A percentile compares a stretch with the other conserved stretches of the same genome.
Conservation (phyloP, 2,329 filamentous ascomycete species). For the Westerdykella aurantiaca region DNA sequence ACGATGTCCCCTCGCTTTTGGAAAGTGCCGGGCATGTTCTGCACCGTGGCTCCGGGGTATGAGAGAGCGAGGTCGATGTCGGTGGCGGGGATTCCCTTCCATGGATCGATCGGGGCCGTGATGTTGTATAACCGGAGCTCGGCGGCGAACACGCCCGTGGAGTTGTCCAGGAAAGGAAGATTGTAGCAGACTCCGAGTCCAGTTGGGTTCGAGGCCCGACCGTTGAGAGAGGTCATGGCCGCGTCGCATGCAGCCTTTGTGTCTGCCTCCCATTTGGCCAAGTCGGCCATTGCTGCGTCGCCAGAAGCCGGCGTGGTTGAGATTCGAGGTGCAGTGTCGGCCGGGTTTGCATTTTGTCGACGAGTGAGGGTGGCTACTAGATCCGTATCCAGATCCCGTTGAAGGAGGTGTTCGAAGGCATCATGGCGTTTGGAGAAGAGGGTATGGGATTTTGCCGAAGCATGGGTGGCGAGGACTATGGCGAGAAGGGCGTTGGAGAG, state of each 20-base stretch:
- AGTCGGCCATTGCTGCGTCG: constrained; percentile 27
- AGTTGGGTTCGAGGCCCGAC: constrained; percentile 62
- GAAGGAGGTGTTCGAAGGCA: constrained; percentile 26
- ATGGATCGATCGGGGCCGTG: constrained; percentile 50
- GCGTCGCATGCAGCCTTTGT: constrained; percentile 52
- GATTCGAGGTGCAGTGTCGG: constrained; percentile 23
- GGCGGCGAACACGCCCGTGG: constrained; percentile 66
- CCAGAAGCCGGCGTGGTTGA: constrained; percentile 31
- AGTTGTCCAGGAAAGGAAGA: constrained; percentile 62
- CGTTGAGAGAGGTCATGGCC: constrained; percentile 51
- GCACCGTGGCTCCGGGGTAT: constrained; percentile 40
- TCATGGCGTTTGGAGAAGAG: constrained; percentile 26
- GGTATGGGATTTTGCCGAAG: constrained; percentile 24
- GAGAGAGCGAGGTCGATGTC: constrained; percentile 40
- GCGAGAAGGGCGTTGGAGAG: constrained; percentile 26
- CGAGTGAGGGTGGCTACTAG: constrained; percentile 32
- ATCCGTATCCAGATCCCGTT: constrained; percentile 22
- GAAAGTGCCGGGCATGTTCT: constrained; percentile 33
- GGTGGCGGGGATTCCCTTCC: constrained; percentile 37
- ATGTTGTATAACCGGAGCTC: constrained; percentile 71
- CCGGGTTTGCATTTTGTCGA: constrained; percentile 29
- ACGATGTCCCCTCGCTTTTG: constrained; percentile 15
- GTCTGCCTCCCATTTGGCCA: constrained; percentile 33
- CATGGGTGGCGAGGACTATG: constrained; percentile 29
- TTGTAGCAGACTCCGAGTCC: constrained; percentile 82